Evolutionary conservation across 169 alveolate genomes (phyloP).

Genomic region (Plasmodium coatneyi): DNA sequence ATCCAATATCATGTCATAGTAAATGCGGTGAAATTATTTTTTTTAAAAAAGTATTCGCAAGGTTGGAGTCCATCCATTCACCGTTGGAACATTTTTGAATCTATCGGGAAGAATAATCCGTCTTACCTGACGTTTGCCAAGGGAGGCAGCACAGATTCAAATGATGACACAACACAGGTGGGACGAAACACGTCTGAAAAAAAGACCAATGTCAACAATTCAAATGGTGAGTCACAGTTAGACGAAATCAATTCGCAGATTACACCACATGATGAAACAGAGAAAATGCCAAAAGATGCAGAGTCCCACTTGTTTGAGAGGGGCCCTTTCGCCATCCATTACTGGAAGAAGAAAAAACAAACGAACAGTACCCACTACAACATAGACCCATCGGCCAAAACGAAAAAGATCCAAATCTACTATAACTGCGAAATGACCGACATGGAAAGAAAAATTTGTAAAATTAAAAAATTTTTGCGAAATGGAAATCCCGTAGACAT

Average conservation of each 20-base stretch:
- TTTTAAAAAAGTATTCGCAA: neutral
- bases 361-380: neutral
- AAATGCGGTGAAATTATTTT: neutral
- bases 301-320: neutral
- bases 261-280: neutral
- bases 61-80: neutral
- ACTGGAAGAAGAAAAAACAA: neutral
- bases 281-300: neutral
- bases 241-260: neutral
- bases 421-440: constrained; percentile 66
- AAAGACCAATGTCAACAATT: neutral
- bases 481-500: constrained; percentile 62
- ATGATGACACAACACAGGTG: neutral
- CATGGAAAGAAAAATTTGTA: constrained; percentile 35
- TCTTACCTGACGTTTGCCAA: neutral
- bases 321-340: neutral
- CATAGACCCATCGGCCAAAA: constrained; percentile 52
- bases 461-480: constrained; percentile 40
- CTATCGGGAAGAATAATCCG: neutral
- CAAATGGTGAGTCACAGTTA: neutral
- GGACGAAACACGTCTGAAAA: neutral
- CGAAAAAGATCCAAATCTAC: constrained; percentile 64
- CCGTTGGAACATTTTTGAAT: neutral
- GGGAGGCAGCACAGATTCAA: neutral
- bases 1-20: neutral